Conservation (phyloP, 495 filamentous ascomycete genomes). For the Penicillium fimorum region DNA sequence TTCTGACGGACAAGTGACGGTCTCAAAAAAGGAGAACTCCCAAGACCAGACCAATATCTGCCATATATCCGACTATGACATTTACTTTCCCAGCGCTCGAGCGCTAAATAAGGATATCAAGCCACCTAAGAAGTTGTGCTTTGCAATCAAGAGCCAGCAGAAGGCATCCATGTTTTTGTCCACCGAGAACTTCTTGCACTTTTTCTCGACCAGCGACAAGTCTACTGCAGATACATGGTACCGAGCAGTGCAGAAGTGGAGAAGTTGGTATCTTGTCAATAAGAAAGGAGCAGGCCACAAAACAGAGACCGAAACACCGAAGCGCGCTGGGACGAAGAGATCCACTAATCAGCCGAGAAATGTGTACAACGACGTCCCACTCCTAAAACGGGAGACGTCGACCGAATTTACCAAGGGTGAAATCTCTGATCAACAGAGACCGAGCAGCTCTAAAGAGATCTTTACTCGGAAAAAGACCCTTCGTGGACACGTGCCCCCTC, state of each 20-base stretch:
- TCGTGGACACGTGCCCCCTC: constrained; percentile 46
- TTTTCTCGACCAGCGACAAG: constrained; percentile 77
- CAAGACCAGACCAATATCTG: constrained; percentile 68
- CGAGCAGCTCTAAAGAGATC: constrained; percentile 23
- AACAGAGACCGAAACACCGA: constrained; percentile 27
- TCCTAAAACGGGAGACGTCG: constrained; percentile 41
- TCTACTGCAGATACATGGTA: constrained; percentile 65
- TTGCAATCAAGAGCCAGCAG: constrained; percentile 90
- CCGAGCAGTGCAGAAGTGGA: constrained; percentile 69
- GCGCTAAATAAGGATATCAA: constrained; percentile 62
- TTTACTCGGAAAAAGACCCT: constrained; percentile 37
- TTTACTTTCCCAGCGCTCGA: constrained; percentile 70
- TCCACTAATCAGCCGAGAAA: constrained; percentile 36
- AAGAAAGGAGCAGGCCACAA: constrained; percentile 52
- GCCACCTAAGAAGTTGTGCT: constrained; percentile 77
- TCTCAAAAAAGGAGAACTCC: constrained; percentile 62
- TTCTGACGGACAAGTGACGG: constrained; percentile 69
- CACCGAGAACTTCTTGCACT: constrained; percentile 84
- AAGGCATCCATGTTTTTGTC: constrained; percentile 81
- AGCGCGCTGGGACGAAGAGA: constrained; percentile 25
- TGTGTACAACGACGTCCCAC: constrained; percentile 3
- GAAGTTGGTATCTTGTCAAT: constrained; percentile 84
- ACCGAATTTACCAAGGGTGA: constrained; percentile 37
- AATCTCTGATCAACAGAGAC: constrained; percentile 19
- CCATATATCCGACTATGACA: constrained; percentile 90